phyloP scores from a whole-genome alignment of 225 moss, liverwort and hornwort genomes.

The Polytrichum commune region DNA sequence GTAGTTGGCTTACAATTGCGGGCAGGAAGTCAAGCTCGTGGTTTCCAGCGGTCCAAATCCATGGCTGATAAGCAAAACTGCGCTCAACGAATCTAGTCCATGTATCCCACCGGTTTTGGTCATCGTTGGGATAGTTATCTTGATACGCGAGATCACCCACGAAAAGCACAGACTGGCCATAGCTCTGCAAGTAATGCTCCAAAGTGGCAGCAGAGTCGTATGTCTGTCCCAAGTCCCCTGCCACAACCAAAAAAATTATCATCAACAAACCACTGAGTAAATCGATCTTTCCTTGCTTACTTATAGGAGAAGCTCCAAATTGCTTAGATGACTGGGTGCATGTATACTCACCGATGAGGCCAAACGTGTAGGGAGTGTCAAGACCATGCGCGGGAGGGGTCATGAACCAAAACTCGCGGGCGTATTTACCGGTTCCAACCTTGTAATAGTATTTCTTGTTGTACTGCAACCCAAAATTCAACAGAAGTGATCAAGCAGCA shows the following conservation, averaged over 20 bases:
- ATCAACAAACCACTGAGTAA: neutral
- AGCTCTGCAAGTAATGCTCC: constrained; percentile 77
- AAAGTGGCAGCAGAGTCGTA: constrained; percentile 62
- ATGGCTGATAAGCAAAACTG: constrained; percentile 87
- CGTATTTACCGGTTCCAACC: constrained; percentile 39
- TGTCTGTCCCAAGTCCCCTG: constrained; percentile 95
- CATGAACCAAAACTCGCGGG: constrained; percentile 77
- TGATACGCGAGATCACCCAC: constrained; percentile 91
- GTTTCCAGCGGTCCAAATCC: constrained; percentile 89
- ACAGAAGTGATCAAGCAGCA: neutral
- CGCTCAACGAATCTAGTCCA: constrained; percentile 82
- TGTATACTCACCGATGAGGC: constrained; percentile 66
- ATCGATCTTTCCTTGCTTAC: no score
- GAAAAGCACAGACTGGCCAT: constrained; percentile 52
- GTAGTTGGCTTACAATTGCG: constrained; percentile 37
- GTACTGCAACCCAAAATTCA: constrained; percentile 33
- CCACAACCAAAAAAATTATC: neutral
- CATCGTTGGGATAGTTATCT: constrained; percentile 62
- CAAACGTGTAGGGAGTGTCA: constrained; percentile 75
- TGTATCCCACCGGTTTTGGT: constrained; percentile 73
- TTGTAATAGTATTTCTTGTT: constrained; percentile 73
- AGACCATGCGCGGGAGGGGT: constrained; percentile 77
- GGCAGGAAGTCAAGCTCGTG: constrained; percentile 77
- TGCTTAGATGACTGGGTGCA: no score
- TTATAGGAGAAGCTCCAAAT: no score